Conservation (phyloP, 257 asterid species). For the Gentiana dahurica region DNA sequence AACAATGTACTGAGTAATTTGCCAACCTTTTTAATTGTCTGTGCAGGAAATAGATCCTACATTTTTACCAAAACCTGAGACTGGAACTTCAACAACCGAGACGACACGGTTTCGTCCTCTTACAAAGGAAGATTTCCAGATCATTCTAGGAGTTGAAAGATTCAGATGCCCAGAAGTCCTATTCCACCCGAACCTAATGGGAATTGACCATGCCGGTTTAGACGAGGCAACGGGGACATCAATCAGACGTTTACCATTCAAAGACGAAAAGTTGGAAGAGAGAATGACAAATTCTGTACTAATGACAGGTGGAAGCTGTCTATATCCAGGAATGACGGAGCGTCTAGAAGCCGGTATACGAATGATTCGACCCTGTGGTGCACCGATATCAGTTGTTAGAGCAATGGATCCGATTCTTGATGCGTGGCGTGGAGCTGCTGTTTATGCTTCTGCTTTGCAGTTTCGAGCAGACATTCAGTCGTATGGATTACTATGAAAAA, state of each 20-base stretch:
- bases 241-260: slow-evolving; percentile 46
- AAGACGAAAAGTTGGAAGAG: slow-evolving; percentile 35
- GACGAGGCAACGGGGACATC: slow-evolving; percentile 80
- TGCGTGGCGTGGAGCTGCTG: slow-evolving; percentile 96
- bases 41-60: slow-evolving; percentile 85
- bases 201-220: slow-evolving; percentile 88
- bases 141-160: slow-evolving; percentile 76
- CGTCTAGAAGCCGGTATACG: slow-evolving; percentile 80
- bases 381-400: slow-evolving; percentile 47
- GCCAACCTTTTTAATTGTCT: not conserved
- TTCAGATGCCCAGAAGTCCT: slow-evolving; percentile 90
- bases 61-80: slow-evolving; percentile 52
- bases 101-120: slow-evolving; percentile 69
- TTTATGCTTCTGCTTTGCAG: slow-evolving; percentile 45
- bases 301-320: slow-evolving; percentile 88
- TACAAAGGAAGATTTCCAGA: slow-evolving; percentile 85
- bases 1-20: too few relatives aligned
- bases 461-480: slow-evolving; percentile 66
- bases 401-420: slow-evolving; percentile 69
- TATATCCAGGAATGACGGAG: slow-evolving; percentile 65
- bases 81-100: slow-evolving; percentile 54
- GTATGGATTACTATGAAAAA: slow-evolving; percentile 80
- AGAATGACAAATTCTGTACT: slow-evolving; percentile 65
- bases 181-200: slow-evolving; percentile 66
- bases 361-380: slow-evolving; percentile 73